A percentile compares a stretch with the other conserved stretches of the same genome.
These are phyloP conservation scores for Eremothecium cymbalariae DNA, from an alignment of 1,139 yeast species.

Conservation along the genomic window DNA sequence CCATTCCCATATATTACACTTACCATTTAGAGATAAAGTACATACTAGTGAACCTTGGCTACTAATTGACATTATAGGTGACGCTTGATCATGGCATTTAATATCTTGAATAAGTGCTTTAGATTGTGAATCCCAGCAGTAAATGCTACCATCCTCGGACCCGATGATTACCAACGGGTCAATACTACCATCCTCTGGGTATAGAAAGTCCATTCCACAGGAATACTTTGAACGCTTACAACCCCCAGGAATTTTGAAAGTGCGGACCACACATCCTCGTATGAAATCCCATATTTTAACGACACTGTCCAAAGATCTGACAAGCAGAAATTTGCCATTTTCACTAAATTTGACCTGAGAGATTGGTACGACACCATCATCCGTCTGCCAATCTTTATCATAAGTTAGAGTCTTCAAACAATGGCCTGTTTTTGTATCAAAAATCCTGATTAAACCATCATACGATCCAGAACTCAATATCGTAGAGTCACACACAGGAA, in stretches of 20 bases:
- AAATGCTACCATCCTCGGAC: constrained; percentile 49
- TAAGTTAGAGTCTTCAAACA: constrained; percentile 83
- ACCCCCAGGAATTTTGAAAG: constrained; percentile 37
- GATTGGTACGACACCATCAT: constrained; percentile 66
- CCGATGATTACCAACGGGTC: constrained; percentile 50
- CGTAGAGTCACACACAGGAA: constrained; percentile 67
- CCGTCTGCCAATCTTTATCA: constrained; percentile 47
- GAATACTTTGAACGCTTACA: constrained; percentile 20
- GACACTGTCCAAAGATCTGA: constrained; percentile 74
- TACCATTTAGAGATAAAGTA: constrained; percentile 39
- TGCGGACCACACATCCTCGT: constrained; percentile 69
- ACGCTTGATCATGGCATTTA: constrained; percentile 25
- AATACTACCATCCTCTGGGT: constrained; percentile 17
- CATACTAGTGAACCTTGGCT: constrained; percentile 36
- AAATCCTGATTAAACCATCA: constrained; percentile 80
- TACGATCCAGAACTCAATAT: constrained; percentile 80
- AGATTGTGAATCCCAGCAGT: constrained; percentile 70
- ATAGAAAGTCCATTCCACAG: constrained; percentile 44
- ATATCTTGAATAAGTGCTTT: constrained; percentile 43
- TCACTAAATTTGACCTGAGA: constrained; percentile 68
- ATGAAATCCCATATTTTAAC: constrained; percentile 77
- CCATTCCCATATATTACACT: constrained; percentile 27
- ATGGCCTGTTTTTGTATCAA: constrained; percentile 84
- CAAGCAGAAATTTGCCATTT: constrained; percentile 71
- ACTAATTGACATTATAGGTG: constrained; percentile 46